phyloP scores from a whole-genome alignment of 257 asterid genomes.

The Jacaranda copaia region DNA sequence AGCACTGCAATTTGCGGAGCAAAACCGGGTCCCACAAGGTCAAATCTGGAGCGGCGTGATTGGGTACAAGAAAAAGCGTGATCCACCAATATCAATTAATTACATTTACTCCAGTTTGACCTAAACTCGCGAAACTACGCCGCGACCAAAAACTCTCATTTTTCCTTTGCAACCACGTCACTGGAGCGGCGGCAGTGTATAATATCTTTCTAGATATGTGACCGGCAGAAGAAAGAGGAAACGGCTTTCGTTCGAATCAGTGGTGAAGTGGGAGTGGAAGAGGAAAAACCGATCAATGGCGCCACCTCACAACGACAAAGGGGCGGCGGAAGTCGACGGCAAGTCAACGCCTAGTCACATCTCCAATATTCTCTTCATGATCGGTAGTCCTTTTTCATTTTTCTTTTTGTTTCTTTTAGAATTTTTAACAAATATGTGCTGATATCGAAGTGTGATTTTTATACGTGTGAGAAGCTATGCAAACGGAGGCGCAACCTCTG shows the following conservation, averaged over 20 bases:
- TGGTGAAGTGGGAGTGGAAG: conserved; percentile 29
- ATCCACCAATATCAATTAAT: conserved; percentile 14
- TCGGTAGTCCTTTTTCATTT: conserved; percentile 56
- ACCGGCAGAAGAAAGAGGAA: not conserved
- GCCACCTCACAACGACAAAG: conserved; percentile 58
- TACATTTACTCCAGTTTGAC: conserved; percentile 30
- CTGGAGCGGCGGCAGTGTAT: conserved; percentile 7
- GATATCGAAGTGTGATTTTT: conserved; percentile 9
- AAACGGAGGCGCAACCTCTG: conserved; percentile 88
- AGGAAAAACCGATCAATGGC: conserved; percentile 51
- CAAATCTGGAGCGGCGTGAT: conserved; percentile 23
- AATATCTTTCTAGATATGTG: conserved; percentile 14
- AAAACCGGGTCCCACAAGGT: conserved; percentile 19
- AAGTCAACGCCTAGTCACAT: conserved; percentile 57
- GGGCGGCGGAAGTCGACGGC: conserved; percentile 45
- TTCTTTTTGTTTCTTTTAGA: not conserved
- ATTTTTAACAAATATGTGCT: conserved; percentile 16
- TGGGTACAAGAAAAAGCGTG: not conserved
- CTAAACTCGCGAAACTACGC: conserved; percentile 22
- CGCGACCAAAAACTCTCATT: too few species aligned
- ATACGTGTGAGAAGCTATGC: conserved; percentile 70
- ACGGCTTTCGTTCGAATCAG: conserved; percentile 9
- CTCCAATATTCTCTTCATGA: conserved; percentile 76
- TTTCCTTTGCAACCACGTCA: too few species aligned
- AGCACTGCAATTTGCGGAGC: too few species aligned